Percentiles rank a stretch among this genome's conserved stretches.
Evolutionary conservation across 2,329 filamentous ascomycete species (phyloP).

Genomic region (Proliferodiscus dingleyae): DNA sequence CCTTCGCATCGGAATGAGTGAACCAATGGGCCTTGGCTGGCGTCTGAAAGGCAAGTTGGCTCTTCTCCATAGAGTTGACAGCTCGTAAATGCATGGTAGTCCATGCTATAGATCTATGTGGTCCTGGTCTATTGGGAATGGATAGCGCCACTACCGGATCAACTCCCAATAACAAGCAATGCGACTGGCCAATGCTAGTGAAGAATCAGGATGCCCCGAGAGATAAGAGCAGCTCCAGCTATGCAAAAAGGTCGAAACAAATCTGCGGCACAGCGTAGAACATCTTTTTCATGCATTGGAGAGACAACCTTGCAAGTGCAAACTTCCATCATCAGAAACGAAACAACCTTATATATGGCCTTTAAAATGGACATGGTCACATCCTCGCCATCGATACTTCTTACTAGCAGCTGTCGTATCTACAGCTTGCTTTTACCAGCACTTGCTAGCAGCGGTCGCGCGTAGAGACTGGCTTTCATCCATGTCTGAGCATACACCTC

Average conservation of each 20-base stretch:
- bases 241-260: constrained; percentile 17
- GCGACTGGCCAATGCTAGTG: constrained; percentile 17
- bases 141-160: constrained; percentile 4
- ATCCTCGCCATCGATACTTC: too few relatives aligned
- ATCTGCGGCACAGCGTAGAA: constrained; percentile 9
- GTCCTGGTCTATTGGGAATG: constrained; percentile 8
- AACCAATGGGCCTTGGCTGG: constrained; percentile 3
- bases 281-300: constrained; percentile 13
- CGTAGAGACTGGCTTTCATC: too few relatives aligned
- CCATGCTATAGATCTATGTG: constrained; percentile 11
- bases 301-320: background rate
- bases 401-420: too few relatives aligned
- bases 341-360: constrained; percentile 9
- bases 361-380: too few relatives aligned
- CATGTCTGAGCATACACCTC: too few relatives aligned
- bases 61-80: constrained; percentile 1
- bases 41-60: background rate
- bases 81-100: constrained; percentile 6
- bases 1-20: constrained; percentile 5
- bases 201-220: background rate
- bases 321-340: constrained; percentile 8
- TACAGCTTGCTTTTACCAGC: background rate
- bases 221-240: constrained; percentile 6
- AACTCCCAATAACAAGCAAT: background rate
- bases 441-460: constrained; percentile 10